Evolutionary conservation across 2,329 filamentous ascomycete species (phyloP).

Genomic region (Colletotrichum orbiculare): DNA sequence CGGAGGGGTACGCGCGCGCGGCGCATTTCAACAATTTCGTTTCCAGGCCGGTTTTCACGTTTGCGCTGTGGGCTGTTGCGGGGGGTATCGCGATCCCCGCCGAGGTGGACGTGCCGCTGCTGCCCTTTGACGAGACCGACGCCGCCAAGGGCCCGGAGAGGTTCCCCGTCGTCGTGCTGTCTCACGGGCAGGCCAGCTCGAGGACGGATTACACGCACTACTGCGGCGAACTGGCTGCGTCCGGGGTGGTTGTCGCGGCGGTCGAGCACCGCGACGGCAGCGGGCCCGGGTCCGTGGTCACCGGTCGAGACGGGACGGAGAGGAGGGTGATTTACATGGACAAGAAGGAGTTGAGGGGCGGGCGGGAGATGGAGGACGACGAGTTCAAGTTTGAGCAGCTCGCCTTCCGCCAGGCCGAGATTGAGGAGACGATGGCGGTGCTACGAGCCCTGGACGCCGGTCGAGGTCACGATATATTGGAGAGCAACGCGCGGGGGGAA

Average conservation of each 20-base stretch:
- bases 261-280: constrained; percentile 65
- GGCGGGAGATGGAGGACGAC: constrained; percentile 45
- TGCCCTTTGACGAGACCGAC: constrained; percentile 37
- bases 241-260: constrained; percentile 60
- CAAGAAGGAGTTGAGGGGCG: constrained; percentile 11
- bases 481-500: constrained; percentile 59
- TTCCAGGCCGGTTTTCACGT: constrained; percentile 55
- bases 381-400: constrained; percentile 59
- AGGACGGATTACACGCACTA: constrained; percentile 64
- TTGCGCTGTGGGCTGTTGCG: constrained; percentile 53
- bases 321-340: constrained; percentile 22
- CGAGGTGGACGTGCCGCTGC: constrained; percentile 57
- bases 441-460: constrained; percentile 47
- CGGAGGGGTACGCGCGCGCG: constrained; percentile 58
- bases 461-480: constrained; percentile 51
- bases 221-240: constrained; percentile 61
- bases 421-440: constrained; percentile 56
- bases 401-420: constrained; percentile 61
- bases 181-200: constrained; percentile 62
- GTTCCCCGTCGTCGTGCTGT: constrained; percentile 61
- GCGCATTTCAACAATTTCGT: constrained; percentile 56
- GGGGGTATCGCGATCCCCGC: constrained; percentile 60
- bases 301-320: neutral
- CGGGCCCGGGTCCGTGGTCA: constrained; percentile 57
- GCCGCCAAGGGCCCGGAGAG: constrained; percentile 33